Conservation (phyloP, 805 yeast genomes). For the Dipodascus geniculatus region DNA sequence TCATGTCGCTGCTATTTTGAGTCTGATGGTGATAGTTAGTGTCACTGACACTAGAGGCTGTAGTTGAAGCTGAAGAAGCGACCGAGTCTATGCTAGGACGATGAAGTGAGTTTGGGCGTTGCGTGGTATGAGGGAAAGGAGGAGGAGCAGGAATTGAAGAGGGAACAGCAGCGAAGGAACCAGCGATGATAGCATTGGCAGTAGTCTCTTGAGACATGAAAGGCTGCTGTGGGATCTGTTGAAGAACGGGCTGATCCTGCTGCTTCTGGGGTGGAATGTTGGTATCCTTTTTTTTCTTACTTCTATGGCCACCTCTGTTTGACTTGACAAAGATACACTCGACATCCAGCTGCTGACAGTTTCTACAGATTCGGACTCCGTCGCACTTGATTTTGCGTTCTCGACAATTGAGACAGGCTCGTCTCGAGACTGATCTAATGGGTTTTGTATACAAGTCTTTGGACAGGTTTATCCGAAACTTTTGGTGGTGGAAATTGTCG, state of each 20-base stretch:
- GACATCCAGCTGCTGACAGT: constrained; percentile 7
- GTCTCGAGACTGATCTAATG: constrained; percentile 7
- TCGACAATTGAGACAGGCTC: constrained; percentile 9
- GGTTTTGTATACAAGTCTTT: not conserved
- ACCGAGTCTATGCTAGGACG: not conserved
- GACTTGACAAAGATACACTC: constrained; percentile 53
- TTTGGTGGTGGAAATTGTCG: not conserved
- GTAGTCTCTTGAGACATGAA: not conserved
- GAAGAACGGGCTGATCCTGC: not conserved
- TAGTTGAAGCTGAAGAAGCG: constrained; percentile 1
- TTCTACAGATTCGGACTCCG: constrained; percentile 8
- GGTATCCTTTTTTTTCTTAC: constrained; percentile 35
- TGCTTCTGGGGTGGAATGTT: not conserved
- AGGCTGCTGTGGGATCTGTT: not conserved
- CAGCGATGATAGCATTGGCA: no score
- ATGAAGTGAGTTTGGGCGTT: not conserved
- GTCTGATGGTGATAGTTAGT: constrained; percentile 2
- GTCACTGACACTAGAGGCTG: constrained; percentile 1
- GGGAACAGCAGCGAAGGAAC: no score
- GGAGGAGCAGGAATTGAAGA: not conserved
- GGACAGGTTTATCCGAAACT: not conserved
- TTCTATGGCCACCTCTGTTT: constrained; percentile 64
- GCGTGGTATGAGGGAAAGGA: no score
- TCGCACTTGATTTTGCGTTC: constrained; percentile 10
- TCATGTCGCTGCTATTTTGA: constrained; percentile 2